Conservation (phyloP, 345 rosid species). For the Reutealis trisperma region DNA sequence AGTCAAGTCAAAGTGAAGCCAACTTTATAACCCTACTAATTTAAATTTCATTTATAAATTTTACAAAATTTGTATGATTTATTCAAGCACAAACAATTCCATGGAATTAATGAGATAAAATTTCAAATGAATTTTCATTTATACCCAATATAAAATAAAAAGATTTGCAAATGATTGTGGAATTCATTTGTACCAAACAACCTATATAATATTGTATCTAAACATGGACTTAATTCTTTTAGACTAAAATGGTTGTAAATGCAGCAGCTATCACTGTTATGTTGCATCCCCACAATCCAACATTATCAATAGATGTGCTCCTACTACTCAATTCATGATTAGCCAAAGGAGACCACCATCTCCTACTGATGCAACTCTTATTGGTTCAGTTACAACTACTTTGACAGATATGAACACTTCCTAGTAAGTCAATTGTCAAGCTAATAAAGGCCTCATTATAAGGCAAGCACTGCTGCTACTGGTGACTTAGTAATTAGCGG, state of each 20-base stretch:
- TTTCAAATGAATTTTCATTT: no score
- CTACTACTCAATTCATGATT: not conserved
- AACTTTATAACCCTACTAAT: no score
- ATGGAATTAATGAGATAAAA: no score
- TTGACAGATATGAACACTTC: not conserved
- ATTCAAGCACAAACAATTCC: no score
- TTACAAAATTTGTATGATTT: no score
- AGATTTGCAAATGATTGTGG: no score
- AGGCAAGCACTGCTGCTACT: not conserved
- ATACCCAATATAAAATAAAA: no score
- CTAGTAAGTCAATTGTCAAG: not conserved
- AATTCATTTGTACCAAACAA: no score
- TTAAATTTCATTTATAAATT: no score
- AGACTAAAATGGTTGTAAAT: not conserved
- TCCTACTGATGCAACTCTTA: not conserved
- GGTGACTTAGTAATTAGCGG: not conserved
- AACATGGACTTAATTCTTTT: not conserved
- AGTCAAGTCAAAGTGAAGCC: no score
- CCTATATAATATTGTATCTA: no score
- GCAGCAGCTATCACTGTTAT: not conserved
- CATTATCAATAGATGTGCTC: not conserved
- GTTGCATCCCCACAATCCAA: not conserved
- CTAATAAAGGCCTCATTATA: not conserved
- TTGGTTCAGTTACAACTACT: not conserved
- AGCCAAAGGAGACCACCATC: not conserved